Conservation (phyloP, 139 green algal species). For the Volvox reticuliferus region DNA sequence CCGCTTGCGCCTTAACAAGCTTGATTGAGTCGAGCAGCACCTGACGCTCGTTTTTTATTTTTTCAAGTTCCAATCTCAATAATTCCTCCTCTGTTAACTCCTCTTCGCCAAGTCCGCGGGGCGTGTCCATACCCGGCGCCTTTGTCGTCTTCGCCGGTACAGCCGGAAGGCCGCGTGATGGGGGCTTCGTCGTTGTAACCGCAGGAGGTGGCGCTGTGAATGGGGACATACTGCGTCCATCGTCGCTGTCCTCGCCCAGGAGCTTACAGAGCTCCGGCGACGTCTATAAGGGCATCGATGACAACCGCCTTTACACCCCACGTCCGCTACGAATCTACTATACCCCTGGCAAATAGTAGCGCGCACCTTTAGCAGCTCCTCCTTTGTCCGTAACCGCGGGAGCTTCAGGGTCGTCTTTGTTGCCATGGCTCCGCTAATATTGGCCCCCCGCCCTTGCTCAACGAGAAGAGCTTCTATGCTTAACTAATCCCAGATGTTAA, state of each 20-base stretch:
- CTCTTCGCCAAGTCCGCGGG: conserved; percentile 64
- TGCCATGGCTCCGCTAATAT: conserved; percentile 33
- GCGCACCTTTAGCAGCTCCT: conserved; percentile 84
- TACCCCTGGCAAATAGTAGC: neutral
- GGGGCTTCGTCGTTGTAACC: conserved; percentile 36
- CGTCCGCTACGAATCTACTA: conserved; percentile 45
- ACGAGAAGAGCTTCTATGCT: neutral
- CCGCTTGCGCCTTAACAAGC: conserved; percentile 66
- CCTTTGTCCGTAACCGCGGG: conserved; percentile 79
- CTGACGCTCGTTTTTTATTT: conserved; percentile 84
- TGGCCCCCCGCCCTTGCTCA: neutral
- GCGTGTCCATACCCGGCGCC: conserved; percentile 62
- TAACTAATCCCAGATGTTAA: neutral
- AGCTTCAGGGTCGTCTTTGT: conserved; percentile 71
- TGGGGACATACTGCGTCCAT: conserved; percentile 44
- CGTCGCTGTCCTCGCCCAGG: conserved; percentile 68
- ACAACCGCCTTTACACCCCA: conserved; percentile 2
- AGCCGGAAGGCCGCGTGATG: conserved; percentile 24
- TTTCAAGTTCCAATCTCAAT: conserved; percentile 80
- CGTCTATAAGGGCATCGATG: conserved; percentile 55
- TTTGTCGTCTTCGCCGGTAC: conserved; percentile 30
- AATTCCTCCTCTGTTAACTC: conserved; percentile 85
- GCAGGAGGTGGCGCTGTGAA: conserved; percentile 45
- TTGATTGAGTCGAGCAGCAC: conserved; percentile 81
- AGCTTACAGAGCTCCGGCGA: conserved; percentile 72